Base-by-base conservation (phyloP, 768 basidiomycete genomes). In the Lyophyllum shimeji region DNA sequence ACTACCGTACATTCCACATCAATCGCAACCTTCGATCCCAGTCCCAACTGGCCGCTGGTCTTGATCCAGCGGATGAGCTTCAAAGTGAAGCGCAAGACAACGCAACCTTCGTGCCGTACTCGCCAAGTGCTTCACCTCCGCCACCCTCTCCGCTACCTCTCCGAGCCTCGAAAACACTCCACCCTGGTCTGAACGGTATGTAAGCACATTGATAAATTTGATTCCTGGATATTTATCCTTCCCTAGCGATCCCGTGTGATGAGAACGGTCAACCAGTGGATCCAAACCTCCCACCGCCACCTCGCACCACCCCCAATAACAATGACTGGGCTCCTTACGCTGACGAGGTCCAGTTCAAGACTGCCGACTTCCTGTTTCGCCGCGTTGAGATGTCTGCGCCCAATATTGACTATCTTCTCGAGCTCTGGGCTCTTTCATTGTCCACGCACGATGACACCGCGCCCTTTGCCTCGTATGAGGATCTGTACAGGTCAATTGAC, bases 251-350 rank as follows among this genome's bases (percentile, higher is more conserved):
- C 29, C 62, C 59, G 1, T 63, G 62, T 48, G 46, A 60, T 24
- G 13, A 49, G 9, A 21, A 56, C 23, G 60, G 62, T 18, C 17
- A 39, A 7, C 39, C 31, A 27, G 29, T 59, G 1, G 40, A 56
- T 1, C 46, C 37, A 0, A 48, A 37, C 11, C 17, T 50, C 15
- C 59, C 56, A 17, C 56, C 59, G 5, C 50, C 18, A 31, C 51
- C 39, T 50, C 46, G 34, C 9, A 54, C 45, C 0, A 1, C 18
- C 42, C 50, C 25, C 0, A 2, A 11, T 18, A 6, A n/a, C 20
- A 20, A 59, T 42, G 59, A 65, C n/a, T 69, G 66, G 65, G 39
- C 50, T 4, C 66, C 63, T 1, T 64, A 59, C 23, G 7, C 52
- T 0, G 40, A 58, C 39, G n/a, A 18, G 25, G 56, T 45, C 1